Evolutionary conservation across 2,329 filamentous ascomycete species (phyloP).

Genomic region (Aspergillus arachidicola): DNA sequence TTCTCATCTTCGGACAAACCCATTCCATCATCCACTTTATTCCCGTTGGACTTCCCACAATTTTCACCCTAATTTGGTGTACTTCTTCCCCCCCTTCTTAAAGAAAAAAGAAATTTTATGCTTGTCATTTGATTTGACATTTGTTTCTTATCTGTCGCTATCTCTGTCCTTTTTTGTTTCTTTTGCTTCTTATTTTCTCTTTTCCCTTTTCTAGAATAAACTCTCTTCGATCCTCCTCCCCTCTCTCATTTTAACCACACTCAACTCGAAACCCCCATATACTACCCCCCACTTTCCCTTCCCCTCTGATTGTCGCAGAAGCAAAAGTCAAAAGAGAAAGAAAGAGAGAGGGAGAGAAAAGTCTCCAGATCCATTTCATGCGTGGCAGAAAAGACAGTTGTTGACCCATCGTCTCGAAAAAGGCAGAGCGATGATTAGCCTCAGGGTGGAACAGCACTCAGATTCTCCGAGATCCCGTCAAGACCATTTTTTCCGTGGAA

Average conservation of each 20-base stretch:
- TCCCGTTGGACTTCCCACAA: not conserved
- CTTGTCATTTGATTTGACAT: not conserved
- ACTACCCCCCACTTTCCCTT: conserved; percentile 1
- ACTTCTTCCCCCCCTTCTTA: not conserved
- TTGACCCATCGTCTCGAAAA: conserved; percentile 34
- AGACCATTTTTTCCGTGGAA: conserved; percentile 38
- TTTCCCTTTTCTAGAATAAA: conserved; percentile 1
- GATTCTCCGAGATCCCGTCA: conserved; percentile 42
- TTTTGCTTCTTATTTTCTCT: not conserved
- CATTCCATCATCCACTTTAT: not conserved
- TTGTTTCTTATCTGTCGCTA: conserved; percentile 11
- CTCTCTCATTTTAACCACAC: not conserved
- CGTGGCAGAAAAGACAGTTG: conserved; percentile 11
- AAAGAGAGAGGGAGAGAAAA: conserved; percentile 1
- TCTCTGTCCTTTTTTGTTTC: not conserved
- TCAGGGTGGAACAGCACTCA: conserved; percentile 46
- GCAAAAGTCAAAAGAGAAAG: not conserved
- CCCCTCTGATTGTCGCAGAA: not conserved
- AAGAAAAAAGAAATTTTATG: not conserved
- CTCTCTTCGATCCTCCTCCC: not conserved
- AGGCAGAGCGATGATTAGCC: conserved; percentile 49
- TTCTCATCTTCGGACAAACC: conserved; percentile 3
- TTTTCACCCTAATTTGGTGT: conserved; percentile 4
- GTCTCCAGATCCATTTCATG: conserved; percentile 9
- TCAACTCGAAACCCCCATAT: not conserved